Evolutionary conservation across 2,329 filamentous ascomycete species (phyloP).

Genomic region (Fusarium globosum): DNA sequence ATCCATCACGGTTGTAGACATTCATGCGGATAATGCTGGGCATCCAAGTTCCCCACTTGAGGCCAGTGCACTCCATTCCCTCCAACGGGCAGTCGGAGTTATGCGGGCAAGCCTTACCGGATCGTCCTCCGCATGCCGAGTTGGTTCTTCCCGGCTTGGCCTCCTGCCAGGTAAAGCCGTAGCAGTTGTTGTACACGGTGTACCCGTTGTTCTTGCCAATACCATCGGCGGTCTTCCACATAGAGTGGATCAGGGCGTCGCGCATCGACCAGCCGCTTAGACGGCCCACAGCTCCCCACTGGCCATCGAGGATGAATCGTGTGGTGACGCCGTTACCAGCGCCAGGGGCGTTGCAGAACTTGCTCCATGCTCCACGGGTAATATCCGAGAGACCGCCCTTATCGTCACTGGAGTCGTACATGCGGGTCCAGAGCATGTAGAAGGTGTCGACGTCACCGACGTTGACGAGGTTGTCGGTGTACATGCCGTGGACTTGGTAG

Average conservation of each 20-base stretch:
- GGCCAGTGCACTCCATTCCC: neutral
- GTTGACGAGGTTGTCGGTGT: conserved; percentile 2
- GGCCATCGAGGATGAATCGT: neutral
- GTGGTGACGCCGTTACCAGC: neutral
- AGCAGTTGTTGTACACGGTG: neutral
- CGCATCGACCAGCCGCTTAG: conserved; percentile 4
- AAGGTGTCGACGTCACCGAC: conserved; percentile 2
- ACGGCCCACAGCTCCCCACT: neutral
- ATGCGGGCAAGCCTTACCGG: neutral
- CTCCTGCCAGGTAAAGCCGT: conserved; percentile 7
- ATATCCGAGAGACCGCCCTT: conserved; percentile 4
- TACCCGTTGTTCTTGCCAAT: conserved; percentile 2
- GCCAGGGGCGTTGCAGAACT: neutral
- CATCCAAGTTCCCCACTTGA: conserved; percentile 9
- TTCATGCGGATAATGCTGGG: conserved; percentile 14
- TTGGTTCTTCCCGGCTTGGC: neutral
- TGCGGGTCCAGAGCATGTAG: conserved; percentile 7
- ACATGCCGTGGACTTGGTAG: conserved; percentile 7
- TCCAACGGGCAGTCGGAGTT: conserved; percentile 3
- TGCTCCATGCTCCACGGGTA: neutral
- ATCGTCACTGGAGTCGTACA: neutral
- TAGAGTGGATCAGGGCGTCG: neutral
- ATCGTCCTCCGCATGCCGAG: neutral
- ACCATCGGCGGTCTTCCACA: neutral
- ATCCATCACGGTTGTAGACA: conserved; percentile 9